Evolutionary conservation across 2,329 filamentous ascomycete species (phyloP).

Genomic region (Ambrosiella xylebori): DNA sequence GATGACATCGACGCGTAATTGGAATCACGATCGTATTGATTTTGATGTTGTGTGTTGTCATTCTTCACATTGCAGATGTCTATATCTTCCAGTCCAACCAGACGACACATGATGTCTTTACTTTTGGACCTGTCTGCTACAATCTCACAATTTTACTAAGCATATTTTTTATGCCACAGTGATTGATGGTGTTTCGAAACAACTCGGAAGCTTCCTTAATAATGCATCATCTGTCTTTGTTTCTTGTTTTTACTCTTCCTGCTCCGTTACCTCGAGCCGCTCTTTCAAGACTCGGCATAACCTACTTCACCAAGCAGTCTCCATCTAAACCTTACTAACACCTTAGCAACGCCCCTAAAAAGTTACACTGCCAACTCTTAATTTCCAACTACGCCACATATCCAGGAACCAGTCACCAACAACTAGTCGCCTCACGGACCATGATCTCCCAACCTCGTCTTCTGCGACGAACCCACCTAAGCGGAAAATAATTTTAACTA

Average conservation of each 20-base stretch:
- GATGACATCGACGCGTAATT: background rate
- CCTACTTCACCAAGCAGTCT: background rate
- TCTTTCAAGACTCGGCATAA: background rate
- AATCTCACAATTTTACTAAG: background rate
- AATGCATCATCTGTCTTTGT: background rate
- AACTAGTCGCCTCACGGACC: background rate
- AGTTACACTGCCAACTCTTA: background rate
- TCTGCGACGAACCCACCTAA: background rate
- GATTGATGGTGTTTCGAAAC: conserved; percentile 4
- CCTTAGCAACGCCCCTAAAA: background rate
- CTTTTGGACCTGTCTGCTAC: background rate
- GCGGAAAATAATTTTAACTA: background rate
- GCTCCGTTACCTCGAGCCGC: background rate
- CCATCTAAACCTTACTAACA: background rate
- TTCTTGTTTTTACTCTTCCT: background rate
- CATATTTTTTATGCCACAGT: background rate
- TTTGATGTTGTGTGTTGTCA: background rate
- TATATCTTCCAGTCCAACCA: background rate
- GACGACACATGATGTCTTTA: background rate
- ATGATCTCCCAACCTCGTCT: background rate
- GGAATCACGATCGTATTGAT: background rate
- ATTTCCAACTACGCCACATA: background rate
- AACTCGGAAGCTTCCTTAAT: background rate
- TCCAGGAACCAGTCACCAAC: background rate
- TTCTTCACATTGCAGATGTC: background rate